Evolutionary conservation across 1,284 basidiomycete genomes (phyloP).

Genomic region (Gomphus bonarii): DNA sequence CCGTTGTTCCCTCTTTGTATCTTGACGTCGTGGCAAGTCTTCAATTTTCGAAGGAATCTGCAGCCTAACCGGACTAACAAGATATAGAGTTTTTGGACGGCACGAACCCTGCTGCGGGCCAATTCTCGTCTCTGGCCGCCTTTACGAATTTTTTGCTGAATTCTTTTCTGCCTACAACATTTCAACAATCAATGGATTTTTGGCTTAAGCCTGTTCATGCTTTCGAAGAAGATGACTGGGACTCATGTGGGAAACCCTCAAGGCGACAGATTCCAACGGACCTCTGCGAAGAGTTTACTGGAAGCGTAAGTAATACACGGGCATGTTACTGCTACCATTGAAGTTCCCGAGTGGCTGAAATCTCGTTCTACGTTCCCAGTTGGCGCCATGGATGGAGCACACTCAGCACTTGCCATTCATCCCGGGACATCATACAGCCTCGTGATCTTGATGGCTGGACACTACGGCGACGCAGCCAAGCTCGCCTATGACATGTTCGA

Average conservation of each 20-base stretch:
- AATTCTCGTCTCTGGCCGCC: constrained; percentile 37
- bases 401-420: constrained; percentile 33
- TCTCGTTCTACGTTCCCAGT: constrained; percentile 22
- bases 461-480: constrained; percentile 25
- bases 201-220: constrained; percentile 31
- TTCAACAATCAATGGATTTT: constrained; percentile 27
- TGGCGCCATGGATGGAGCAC: constrained; percentile 34
- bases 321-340: too few species aligned
- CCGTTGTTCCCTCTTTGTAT: constrained; percentile 26
- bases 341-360: too few species aligned
- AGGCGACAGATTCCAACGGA: constrained; percentile 23
- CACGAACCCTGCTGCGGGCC: constrained; percentile 35
- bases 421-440: constrained; percentile 37
- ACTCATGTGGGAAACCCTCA: constrained; percentile 38
- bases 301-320: constrained; percentile 19
- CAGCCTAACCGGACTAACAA: constrained; percentile 15
- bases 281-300: constrained; percentile 28
- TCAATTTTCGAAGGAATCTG: not conserved
- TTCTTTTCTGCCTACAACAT: constrained; percentile 28
- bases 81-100: constrained; percentile 31
- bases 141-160: constrained; percentile 34
- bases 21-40: constrained; percentile 24
- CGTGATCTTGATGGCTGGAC: constrained; percentile 34
- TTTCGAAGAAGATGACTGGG: constrained; percentile 32
- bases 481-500: constrained; percentile 29